These are phyloP conservation scores for Colletotrichum endophyticum DNA, from an alignment of 2,329 filamentous ascomycete genomes.

Conservation along the genomic window DNA sequence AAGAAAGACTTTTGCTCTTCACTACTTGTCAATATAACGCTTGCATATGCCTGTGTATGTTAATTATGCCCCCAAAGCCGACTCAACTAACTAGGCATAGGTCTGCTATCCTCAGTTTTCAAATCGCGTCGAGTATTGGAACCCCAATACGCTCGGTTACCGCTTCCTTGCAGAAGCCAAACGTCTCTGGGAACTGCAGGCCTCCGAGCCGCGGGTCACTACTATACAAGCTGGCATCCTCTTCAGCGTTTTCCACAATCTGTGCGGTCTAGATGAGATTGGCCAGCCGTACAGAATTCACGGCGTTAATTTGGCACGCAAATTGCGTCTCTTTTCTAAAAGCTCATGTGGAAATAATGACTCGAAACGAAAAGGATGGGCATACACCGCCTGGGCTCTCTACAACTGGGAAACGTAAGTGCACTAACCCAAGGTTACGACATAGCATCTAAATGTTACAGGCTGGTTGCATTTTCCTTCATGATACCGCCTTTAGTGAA, in stretches of 20 bases:
- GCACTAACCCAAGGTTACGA: neutral
- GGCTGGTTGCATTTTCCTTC: conserved; percentile 29
- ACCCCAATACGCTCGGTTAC: conserved; percentile 35
- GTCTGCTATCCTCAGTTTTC: conserved; percentile 30
- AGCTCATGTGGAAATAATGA: neutral
- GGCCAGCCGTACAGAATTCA: conserved; percentile 37
- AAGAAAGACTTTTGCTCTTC: conserved; percentile 27
- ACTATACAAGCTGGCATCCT: conserved; percentile 40
- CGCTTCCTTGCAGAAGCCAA: conserved; percentile 42
- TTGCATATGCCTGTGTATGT: conserved; percentile 32
- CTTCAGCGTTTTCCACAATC: conserved; percentile 33
- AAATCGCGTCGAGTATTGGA: conserved; percentile 39
- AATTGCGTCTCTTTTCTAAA: conserved; percentile 22
- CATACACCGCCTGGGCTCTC: neutral
- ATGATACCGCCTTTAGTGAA: conserved; percentile 29
- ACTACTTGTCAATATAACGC: conserved; percentile 29
- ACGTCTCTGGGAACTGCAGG: conserved; percentile 41
- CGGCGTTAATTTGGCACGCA: conserved; percentile 33
- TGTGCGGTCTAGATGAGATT: conserved; percentile 40
- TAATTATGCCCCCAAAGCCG: neutral
- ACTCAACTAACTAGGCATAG: conserved; percentile 21
- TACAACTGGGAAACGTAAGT: neutral
- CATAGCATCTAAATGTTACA: neutral
- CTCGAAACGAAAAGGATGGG: neutral
- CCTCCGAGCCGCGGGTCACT: conserved; percentile 29